phyloP scores from a whole-genome alignment of 2,329 filamentous ascomycete genomes.

The Knufia fluminis region DNA sequence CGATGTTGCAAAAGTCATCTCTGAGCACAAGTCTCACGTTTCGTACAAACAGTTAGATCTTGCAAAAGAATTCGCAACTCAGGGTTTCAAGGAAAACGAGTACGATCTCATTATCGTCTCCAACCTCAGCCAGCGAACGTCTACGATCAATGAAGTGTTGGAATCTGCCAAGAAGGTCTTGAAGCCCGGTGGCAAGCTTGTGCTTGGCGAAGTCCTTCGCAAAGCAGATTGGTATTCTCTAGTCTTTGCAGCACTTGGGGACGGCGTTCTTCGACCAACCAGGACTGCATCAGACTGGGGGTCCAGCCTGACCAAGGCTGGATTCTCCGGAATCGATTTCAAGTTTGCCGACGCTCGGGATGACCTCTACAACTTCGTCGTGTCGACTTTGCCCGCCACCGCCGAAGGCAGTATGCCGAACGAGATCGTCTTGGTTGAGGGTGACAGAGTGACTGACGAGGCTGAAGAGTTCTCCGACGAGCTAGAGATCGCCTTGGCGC shows the following conservation, averaged over 20 bases:
- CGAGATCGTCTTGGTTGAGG: background rate
- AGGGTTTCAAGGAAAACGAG: background rate
- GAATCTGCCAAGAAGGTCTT: background rate
- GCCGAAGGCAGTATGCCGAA: background rate
- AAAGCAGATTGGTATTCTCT: too few relatives aligned
- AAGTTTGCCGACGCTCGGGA: too few relatives aligned
- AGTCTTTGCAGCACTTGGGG: too few relatives aligned
- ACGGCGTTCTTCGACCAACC: too few relatives aligned
- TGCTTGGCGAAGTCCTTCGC: background rate
- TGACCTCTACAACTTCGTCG: too few relatives aligned
- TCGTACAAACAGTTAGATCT: background rate
- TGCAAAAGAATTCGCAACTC: background rate
- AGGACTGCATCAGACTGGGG: too few relatives aligned
- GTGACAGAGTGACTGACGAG: background rate
- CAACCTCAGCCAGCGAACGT: too few relatives aligned
- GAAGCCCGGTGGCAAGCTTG: background rate
- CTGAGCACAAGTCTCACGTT: background rate
- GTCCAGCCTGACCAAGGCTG: too few relatives aligned
- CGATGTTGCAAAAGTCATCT: background rate
- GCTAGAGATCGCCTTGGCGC: too few relatives aligned
- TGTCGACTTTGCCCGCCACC: too few relatives aligned
- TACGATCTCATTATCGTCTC: background rate
- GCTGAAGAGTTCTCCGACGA: slow-evolving; percentile 19
- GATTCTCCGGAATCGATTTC: too few relatives aligned
- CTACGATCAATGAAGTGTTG: too few relatives aligned